phyloP scores from a whole-genome alignment of 192 early-diverging fungal species.

The Linnemannia schmuckeri region DNA sequence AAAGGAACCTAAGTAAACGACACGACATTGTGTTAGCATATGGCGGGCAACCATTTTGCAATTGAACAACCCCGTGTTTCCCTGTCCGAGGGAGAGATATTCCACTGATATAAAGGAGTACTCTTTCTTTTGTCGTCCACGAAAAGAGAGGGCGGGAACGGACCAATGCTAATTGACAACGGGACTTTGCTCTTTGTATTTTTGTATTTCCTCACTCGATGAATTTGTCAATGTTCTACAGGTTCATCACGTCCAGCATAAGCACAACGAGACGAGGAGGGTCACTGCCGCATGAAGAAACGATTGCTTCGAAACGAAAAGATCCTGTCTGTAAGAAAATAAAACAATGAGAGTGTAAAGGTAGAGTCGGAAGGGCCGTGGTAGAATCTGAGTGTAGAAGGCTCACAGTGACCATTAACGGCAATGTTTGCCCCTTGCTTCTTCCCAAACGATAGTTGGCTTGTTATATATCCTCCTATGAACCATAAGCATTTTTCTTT shows the following conservation, averaged over 20 bases:
- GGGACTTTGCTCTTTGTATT: not conserved
- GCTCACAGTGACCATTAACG: not conserved
- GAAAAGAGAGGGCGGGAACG: not conserved
- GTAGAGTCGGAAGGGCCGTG: not conserved
- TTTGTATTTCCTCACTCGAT: not conserved
- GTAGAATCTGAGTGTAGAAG: not conserved
- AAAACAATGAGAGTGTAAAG: not conserved
- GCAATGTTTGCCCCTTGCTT: not conserved
- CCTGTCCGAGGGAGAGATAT: constrained; percentile 3
- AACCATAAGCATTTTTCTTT: not conserved
- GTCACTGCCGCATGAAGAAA: not conserved
- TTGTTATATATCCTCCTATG: not conserved
- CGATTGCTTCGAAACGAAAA: not conserved
- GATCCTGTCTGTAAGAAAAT: not conserved
- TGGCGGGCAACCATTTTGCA: not conserved
- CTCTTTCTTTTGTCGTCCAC: not conserved
- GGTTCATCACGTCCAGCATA: not conserved
- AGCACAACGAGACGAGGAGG: not conserved
- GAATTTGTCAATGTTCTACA: not conserved
- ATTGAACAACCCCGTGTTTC: constrained; percentile 3
- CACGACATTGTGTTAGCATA: not conserved
- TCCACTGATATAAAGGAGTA: not conserved
- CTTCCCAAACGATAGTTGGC: not conserved
- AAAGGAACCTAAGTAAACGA: constrained; percentile 34
- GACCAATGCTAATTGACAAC: not conserved